Evolutionary conservation across 345 rosid species (phyloP), one percentile per base, ranked within the genome.

Genomic region (Aethionema arabicum): DNA sequence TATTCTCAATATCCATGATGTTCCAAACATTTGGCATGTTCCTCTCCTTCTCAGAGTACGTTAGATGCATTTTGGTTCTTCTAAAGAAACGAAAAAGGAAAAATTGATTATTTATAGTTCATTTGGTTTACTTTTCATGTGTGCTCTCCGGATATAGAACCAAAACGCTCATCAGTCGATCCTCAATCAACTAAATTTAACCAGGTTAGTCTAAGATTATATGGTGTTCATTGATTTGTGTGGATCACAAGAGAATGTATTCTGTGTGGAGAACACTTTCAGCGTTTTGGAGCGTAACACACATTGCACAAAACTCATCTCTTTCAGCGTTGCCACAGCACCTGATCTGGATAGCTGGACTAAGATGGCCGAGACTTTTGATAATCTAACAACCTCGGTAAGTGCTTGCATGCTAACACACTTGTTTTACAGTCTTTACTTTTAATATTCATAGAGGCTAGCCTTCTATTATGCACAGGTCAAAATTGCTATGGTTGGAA

Each of bases 1-100:
- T 72, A 85, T 93, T 65, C 85, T 93, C 55, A 90, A 85, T 74
- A 76, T 93, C 38, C 85, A 80, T 68, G 99, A 93, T 61, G 99
- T 93, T 76, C 91, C 99, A 62, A 93, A 90, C 82, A 87, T 93
- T 72, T 90, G 97, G 97, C 95, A 93, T 63, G 60, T 93, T 83
- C 99, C 99, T 68, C 81, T 87, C 30, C 70, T 93, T 44, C 84
- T 93, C 45, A 77, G 85, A 72, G 99, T 93, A 77, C 73, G 88
- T 79, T 65, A 43, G 32, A 6, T 64, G 35, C 46, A 21, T 32
- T 72, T 64, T 61, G 42, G 11, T 65, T 74, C 67, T 51, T 49
- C 11, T 33, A 72, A 44, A 69, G 68, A 38, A 52, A 47, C 30
- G n/a, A 11, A 63, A 45, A 10, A n/a, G 11, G 54, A 45, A 40